These are phyloP conservation scores for Penicillium paradoxum DNA, from an alignment of 495 filamentous ascomycete genomes.

Conservation along the genomic window DNA sequence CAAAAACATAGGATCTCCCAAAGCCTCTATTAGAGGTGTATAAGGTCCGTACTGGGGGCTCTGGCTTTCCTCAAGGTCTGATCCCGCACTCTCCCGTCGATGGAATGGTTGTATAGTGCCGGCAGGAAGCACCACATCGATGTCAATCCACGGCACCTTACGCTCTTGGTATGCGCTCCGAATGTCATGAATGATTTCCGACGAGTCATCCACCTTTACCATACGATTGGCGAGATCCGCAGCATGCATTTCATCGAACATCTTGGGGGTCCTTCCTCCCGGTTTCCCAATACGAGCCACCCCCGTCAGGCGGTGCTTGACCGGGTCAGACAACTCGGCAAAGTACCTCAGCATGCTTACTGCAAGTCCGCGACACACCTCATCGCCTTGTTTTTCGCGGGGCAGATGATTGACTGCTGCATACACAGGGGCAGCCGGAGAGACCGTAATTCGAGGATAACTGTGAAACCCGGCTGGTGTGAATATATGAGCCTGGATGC, in stretches of 20 bases:
- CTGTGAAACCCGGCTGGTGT: slow-evolving; percentile 80
- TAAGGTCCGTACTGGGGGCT: slow-evolving; percentile 69
- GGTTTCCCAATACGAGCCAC: slow-evolving; percentile 29
- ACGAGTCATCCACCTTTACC: slow-evolving; percentile 67
- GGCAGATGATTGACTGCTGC: slow-evolving; percentile 87
- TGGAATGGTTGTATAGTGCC: slow-evolving; percentile 56
- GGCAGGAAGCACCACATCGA: slow-evolving; percentile 79
- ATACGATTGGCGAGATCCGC: slow-evolving; percentile 82
- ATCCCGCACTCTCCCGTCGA: slow-evolving; percentile 32
- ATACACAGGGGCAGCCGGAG: slow-evolving; percentile 92
- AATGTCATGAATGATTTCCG: slow-evolving; percentile 66
- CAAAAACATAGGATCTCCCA: slow-evolving; percentile 79
- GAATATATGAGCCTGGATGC: slow-evolving; percentile 89
- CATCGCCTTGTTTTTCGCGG: slow-evolving; percentile 88
- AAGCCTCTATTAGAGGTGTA: slow-evolving; percentile 63
- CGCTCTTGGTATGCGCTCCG: slow-evolving; percentile 69
- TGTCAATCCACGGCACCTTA: slow-evolving; percentile 73
- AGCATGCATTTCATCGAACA: slow-evolving; percentile 91
- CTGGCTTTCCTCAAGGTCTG: slow-evolving; percentile 51
- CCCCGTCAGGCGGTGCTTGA: slow-evolving; percentile 55
- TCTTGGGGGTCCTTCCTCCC: slow-evolving; percentile 45
- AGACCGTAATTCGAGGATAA: slow-evolving; percentile 85
- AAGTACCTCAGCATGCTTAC: slow-evolving; percentile 94
- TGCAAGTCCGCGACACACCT: slow-evolving; percentile 80
- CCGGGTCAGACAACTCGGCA: slow-evolving; percentile 68